A percentile compares a stretch with the other conserved stretches of the same genome.
phyloP scores from a whole-genome alignment of 257 asterid genomes.

The Nemophila menziesii region DNA sequence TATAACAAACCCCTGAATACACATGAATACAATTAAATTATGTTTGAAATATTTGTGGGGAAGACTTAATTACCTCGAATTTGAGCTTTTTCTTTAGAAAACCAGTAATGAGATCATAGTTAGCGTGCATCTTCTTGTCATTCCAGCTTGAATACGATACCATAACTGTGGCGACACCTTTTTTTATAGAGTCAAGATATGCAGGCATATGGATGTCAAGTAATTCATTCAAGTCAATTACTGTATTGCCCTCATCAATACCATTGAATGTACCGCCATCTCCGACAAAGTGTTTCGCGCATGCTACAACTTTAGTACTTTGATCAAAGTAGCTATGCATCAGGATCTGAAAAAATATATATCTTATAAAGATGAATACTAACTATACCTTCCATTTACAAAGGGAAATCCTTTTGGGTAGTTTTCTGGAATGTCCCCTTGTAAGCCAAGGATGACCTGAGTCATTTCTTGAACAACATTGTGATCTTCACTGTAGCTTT shows the following conservation, averaged over 20 bases:
- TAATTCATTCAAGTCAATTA: constrained; percentile 19
- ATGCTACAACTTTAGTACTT: constrained; percentile 27
- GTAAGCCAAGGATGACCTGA: constrained; percentile 23
- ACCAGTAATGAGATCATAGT: constrained; percentile 18
- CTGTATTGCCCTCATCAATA: constrained; percentile 23
- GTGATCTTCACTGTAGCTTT: constrained; percentile 34
- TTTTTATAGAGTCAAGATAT: constrained; percentile 19
- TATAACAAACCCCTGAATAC: constrained; percentile 60
- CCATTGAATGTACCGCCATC: constrained; percentile 31
- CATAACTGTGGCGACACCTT: constrained; percentile 29
- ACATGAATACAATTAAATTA: background rate
- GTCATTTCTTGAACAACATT: constrained; percentile 23
- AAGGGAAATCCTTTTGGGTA: constrained; percentile 14
- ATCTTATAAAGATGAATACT: constrained; percentile 1
- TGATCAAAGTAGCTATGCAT: background rate
- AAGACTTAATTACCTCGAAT: constrained; percentile 11
- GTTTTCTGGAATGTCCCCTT: constrained; percentile 19
- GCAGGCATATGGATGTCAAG: constrained; percentile 28
- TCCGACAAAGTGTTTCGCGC: constrained; percentile 34
- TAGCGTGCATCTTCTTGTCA: constrained; percentile 29
- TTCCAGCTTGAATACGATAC: constrained; percentile 32
- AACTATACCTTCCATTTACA: constrained; percentile 13
- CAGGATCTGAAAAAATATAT: background rate
- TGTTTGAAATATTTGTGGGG: background rate
- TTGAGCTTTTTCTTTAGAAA: constrained; percentile 26